Percentiles rank a stretch among this genome's conserved stretches.
phyloP scores from a whole-genome alignment of 257 asterid species.

The Lycium ferocissimum region DNA sequence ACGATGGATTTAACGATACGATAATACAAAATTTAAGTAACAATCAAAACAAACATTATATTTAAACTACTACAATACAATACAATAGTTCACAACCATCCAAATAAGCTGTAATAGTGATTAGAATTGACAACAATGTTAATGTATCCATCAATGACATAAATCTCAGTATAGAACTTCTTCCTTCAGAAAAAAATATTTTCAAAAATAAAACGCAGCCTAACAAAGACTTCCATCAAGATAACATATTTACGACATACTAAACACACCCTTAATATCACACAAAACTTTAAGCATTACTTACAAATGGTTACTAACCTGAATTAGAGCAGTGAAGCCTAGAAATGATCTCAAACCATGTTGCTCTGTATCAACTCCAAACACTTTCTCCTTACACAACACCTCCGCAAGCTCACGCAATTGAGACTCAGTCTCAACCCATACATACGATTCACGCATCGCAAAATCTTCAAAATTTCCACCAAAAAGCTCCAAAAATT shows the following conservation, averaged over 20 bases:
- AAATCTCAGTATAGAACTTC: background rate
- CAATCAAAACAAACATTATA: too few relatives aligned
- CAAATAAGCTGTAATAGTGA: background rate
- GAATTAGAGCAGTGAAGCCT: constrained; percentile 90
- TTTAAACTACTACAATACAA: too few relatives aligned
- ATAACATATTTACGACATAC: background rate
- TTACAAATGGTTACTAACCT: constrained; percentile 50
- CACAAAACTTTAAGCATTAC: background rate
- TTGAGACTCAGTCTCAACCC: constrained; percentile 70
- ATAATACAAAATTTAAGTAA: too few relatives aligned
- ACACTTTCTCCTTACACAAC: constrained; percentile 69
- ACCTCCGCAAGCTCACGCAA: constrained; percentile 65
- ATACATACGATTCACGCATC: constrained; percentile 55
- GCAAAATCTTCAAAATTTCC: constrained; percentile 50
- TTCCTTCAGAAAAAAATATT: background rate
- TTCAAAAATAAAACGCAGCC: background rate
- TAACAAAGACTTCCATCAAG: background rate
- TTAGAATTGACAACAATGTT: background rate
- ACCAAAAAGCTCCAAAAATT: constrained; percentile 51
- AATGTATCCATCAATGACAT: background rate
- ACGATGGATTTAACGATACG: too few relatives aligned
- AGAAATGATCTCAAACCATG: constrained; percentile 85
- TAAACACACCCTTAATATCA: too few relatives aligned
- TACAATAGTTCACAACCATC: too few relatives aligned
- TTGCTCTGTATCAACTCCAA: constrained; percentile 95